Percentiles rank a stretch among this genome's conserved stretches.
Evolutionary conservation across 1,284 basidiomycete genomes (phyloP).

Genomic region (Chiua sp.): DNA sequence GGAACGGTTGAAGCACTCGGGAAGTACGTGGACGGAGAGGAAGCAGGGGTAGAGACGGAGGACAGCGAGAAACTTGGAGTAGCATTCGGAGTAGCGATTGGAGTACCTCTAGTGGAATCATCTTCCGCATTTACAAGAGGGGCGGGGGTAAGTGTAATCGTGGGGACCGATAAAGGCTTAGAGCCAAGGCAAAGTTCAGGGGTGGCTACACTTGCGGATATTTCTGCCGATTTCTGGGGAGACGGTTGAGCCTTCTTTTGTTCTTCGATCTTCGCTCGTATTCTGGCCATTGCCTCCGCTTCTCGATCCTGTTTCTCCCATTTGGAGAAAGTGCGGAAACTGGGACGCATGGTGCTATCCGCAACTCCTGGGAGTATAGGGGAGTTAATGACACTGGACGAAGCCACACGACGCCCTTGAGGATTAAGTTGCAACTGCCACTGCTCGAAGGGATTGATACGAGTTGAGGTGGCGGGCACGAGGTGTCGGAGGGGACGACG

Average conservation of each 20-base stretch:
- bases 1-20: constrained; percentile 8
- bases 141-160: constrained; percentile 36
- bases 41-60: constrained; percentile 14
- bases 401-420: constrained; percentile 44
- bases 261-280: constrained; percentile 56
- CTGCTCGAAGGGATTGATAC: constrained; percentile 45
- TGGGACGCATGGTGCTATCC: constrained; percentile 58
- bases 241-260: constrained; percentile 40
- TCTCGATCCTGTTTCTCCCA: constrained; percentile 86
- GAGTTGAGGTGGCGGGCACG: constrained; percentile 44
- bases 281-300: constrained; percentile 72
- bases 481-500: constrained; percentile 49
- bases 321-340: constrained; percentile 64
- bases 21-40: constrained; percentile 6
- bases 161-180: constrained; percentile 29
- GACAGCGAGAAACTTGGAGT: constrained; percentile 17
- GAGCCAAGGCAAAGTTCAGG: constrained; percentile 25
- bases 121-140: constrained; percentile 15
- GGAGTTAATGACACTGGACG: constrained; percentile 32
- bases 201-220: constrained; percentile 30
- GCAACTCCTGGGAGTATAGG: constrained; percentile 41
- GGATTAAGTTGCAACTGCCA: constrained; percentile 31
- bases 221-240: constrained; percentile 9
- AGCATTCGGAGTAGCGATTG: constrained; percentile 13
- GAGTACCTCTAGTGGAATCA: constrained; percentile 14